Evolutionary conservation across 768 basidiomycete species (phyloP).

Genomic region (Auriscalpium orientale): DNA sequence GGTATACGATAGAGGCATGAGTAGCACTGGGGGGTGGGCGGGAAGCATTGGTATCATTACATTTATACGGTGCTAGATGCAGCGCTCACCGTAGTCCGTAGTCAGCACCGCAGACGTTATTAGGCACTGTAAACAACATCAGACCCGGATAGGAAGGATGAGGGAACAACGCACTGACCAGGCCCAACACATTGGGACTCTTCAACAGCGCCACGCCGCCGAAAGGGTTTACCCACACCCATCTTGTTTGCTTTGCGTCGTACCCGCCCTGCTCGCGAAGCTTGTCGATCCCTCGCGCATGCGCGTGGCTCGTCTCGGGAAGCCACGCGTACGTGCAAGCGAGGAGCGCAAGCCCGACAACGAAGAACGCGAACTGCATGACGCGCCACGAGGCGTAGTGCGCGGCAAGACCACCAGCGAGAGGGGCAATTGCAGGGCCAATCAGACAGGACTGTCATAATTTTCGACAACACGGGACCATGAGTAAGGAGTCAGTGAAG

Average conservation of each 20-base stretch:
- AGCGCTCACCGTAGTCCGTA: slow-evolving; percentile 29
- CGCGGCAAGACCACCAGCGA: slow-evolving; percentile 47
- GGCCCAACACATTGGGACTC: slow-evolving; percentile 49
- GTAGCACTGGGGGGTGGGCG: slow-evolving; percentile 23
- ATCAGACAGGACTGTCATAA: slow-evolving; percentile 39
- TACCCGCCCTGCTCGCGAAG: slow-evolving; percentile 2
- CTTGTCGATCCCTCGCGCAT: slow-evolving; percentile 47
- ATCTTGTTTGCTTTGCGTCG: slow-evolving; percentile 1
- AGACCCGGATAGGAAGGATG: neutral
- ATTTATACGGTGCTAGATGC: too few relatives aligned
- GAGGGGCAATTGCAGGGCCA: slow-evolving; percentile 55
- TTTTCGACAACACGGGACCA: neutral
- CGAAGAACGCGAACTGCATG: slow-evolving; percentile 42
- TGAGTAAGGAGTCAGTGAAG: neutral
- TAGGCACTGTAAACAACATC: slow-evolving; percentile 33
- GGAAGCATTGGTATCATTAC: too few relatives aligned
- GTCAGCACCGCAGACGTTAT: slow-evolving; percentile 26
- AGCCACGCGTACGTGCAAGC: slow-evolving; percentile 36
- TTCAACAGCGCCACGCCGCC: slow-evolving; percentile 40
- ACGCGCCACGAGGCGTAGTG: slow-evolving; percentile 62
- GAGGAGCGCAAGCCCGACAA: slow-evolving; percentile 32
- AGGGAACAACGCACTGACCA: slow-evolving; percentile 32
- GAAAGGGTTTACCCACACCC: slow-evolving; percentile 55
- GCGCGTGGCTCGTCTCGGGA: slow-evolving; percentile 66
- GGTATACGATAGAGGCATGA: slow-evolving; percentile 60